Evolutionary conservation across 345 rosid genomes (phyloP).

Genomic region (Citrus maxima): DNA sequence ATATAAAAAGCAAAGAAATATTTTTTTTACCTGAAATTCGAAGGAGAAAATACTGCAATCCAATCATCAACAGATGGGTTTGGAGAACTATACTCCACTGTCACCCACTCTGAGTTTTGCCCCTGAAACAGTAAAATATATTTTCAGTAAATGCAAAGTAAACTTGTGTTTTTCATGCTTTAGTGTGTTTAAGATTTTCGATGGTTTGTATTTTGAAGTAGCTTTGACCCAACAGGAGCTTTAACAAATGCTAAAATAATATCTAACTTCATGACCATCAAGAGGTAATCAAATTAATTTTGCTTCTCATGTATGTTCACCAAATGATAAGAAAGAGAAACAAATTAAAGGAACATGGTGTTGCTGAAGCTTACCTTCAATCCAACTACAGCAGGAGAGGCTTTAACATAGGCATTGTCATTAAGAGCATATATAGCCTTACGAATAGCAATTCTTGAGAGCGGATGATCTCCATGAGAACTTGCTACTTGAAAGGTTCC

Average conservation of each 20-base stretch:
- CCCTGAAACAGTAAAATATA: constrained; percentile 33
- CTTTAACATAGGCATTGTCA: constrained; percentile 44
- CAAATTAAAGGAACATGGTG: background rate
- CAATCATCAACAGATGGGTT: constrained; percentile 69
- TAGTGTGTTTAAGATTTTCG: background rate
- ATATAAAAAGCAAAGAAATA: background rate
- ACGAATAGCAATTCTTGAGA: constrained; percentile 50
- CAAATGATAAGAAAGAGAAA: background rate
- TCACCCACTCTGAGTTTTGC: constrained; percentile 51
- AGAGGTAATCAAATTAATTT: background rate
- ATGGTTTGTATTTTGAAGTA: background rate
- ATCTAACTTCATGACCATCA: background rate
- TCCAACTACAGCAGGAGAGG: constrained; percentile 55
- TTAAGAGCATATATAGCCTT: constrained; percentile 31
- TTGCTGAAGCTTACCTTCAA: constrained; percentile 30
- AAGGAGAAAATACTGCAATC: constrained; percentile 81
- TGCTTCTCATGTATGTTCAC: background rate
- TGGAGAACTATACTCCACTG: constrained; percentile 41
- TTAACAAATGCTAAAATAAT: background rate
- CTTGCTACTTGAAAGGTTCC: constrained; percentile 39
- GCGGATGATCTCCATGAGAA: constrained; percentile 56
- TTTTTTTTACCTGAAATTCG: constrained; percentile 54
- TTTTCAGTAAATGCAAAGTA: background rate
- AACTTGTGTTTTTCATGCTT: background rate
- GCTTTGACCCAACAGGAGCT: background rate